Evolutionary conservation across 805 yeast species (phyloP), one percentile per base, ranked within the genome.

Genomic region (Pichia gijzeniarum): DNA sequence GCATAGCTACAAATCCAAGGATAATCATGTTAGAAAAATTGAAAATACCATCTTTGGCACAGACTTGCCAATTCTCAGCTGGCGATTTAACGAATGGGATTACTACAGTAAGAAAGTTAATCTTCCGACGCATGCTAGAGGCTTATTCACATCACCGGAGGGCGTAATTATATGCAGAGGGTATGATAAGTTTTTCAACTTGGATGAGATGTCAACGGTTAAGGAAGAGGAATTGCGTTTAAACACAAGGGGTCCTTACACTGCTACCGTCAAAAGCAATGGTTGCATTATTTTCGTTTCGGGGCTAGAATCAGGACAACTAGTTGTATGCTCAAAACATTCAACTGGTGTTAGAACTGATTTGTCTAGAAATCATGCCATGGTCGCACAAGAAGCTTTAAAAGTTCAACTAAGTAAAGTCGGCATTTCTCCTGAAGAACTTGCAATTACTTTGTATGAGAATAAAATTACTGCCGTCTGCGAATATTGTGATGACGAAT

Each of bases 21-120:
- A 25, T 25, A 25, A 6, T 4, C 40, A 38, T 14, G 64, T 59
- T 14, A 54, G 48, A 41, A 61, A 55, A 38, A 48, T 51, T 16
- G 48, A 53, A 8, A 56, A 59, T 45, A 45, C 40, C 5, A 43
- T 64, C 1, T 45, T 45, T 30, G 55, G 55, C 17, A 44, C 64
- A 5, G 48, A 55, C 19, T 44, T 47, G 4, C 48, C 51, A 10
- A 45, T 64, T 6, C 41, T 49, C 19, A 61, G 72, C 42, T 91
- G 98, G 98, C 85, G 81, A 62, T 89, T 88, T 65, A 79, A 81
- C 48, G 99, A 91, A 53, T 90, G 88, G 85, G 96, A 86, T 55
- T 91, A 86, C 58, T 78, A 79, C 16, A 75, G 72, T 44, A 66
- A 69, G 9, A 73, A 73, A 40, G 66, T 77, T 5, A 48, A 47